Conservation (phyloP, 2,329 filamentous ascomycete genomes). For the Microdochium trichocladiopsis region DNA sequence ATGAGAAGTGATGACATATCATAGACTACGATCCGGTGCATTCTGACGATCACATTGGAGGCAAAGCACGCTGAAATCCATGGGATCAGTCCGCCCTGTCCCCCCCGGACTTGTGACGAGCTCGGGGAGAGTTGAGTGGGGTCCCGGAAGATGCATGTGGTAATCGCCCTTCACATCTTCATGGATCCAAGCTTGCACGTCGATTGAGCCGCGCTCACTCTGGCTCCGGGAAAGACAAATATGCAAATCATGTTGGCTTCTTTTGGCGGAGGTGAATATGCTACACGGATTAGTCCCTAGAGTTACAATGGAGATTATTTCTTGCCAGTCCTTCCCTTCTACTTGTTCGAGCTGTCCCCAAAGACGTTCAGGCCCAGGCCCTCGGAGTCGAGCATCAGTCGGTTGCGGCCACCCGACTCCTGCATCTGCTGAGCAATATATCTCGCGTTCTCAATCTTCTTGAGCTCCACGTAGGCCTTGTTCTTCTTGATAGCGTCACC, state of each 20-base stretch:
- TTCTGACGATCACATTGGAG: too few relatives aligned
- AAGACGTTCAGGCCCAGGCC: slow-evolving; percentile 88
- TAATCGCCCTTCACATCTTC: too few relatives aligned
- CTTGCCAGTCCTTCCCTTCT: slow-evolving; percentile 14
- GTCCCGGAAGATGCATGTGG: too few relatives aligned
- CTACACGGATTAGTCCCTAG: slow-evolving; percentile 20
- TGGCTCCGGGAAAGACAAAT: too few relatives aligned
- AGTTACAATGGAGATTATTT: slow-evolving; percentile 29
- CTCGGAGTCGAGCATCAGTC: slow-evolving; percentile 85
- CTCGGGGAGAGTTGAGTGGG: too few relatives aligned
- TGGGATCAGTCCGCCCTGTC: too few relatives aligned
- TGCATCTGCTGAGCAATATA: slow-evolving; percentile 83
- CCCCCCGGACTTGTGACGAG: too few relatives aligned
- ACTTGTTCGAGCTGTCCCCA: slow-evolving; percentile 38
- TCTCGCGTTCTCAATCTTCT: slow-evolving; percentile 95
- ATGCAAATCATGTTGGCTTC: not conserved
- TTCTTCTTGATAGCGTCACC: slow-evolving; percentile 99
- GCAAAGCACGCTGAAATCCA: too few relatives aligned
- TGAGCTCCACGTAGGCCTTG: slow-evolving; percentile 91
- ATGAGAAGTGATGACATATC: too few relatives aligned
- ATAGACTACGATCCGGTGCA: too few relatives aligned
- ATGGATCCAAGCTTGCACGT: too few relatives aligned
- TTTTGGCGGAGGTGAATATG: slow-evolving; percentile 10
- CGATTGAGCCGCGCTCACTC: too few relatives aligned
- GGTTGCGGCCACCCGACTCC: slow-evolving; percentile 81